Evolutionary conservation across 352 stramenopile species (phyloP).

Genomic region (Pythium aquatile): DNA sequence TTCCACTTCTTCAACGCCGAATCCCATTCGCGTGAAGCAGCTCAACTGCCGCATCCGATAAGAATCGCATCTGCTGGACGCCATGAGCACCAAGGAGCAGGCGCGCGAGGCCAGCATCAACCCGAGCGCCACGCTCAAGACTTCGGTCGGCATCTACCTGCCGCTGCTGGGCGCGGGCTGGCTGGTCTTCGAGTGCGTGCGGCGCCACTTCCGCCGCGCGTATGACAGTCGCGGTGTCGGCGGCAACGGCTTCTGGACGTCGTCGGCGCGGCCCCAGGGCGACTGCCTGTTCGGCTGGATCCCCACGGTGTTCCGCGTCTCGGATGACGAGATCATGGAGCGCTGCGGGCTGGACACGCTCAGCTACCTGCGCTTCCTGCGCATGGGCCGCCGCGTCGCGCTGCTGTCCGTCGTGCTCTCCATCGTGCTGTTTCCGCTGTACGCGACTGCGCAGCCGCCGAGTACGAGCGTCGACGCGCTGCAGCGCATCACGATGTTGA

Average conservation of each 20-base stretch:
- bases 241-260: slow-evolving; percentile 34
- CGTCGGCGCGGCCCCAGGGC: slow-evolving; percentile 1
- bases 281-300: slow-evolving; percentile 55
- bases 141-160: slow-evolving; percentile 66
- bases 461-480: slow-evolving; percentile 43
- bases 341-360: slow-evolving; percentile 76
- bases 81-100: not conserved
- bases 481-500: slow-evolving; percentile 73
- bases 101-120: slow-evolving; percentile 47
- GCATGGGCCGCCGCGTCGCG: slow-evolving; percentile 64
- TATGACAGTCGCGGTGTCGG: slow-evolving; percentile 52
- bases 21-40: not conserved
- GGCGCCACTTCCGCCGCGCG: slow-evolving; percentile 43
- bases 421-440: slow-evolving; percentile 63
- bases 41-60: not conserved
- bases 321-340: slow-evolving; percentile 67
- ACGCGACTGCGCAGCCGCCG: slow-evolving; percentile 43
- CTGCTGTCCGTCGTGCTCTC: slow-evolving; percentile 61
- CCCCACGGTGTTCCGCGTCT: slow-evolving; percentile 32
- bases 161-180: slow-evolving; percentile 44
- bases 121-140: slow-evolving; percentile 68
- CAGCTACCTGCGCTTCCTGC: slow-evolving; percentile 68
- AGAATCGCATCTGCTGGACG: not conserved
- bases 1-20: slow-evolving; percentile 6
- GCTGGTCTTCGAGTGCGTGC: slow-evolving; percentile 62